phyloP scores from a whole-genome alignment of 2,329 filamentous ascomycete genomes.

The Stenocarpella maydis region DNA sequence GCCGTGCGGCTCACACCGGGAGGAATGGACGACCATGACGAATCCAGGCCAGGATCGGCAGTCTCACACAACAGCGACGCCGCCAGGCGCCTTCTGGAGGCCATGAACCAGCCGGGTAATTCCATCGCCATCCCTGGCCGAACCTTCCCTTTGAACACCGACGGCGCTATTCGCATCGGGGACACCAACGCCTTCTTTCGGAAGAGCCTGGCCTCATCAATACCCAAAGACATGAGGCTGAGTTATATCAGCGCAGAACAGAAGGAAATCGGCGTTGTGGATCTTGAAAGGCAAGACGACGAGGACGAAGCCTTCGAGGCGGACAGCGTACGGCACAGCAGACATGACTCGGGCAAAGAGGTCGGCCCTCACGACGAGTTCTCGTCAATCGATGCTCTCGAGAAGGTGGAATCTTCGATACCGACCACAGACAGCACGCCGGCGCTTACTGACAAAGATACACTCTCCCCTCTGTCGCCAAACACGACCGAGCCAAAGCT shows the following conservation, averaged over 20 bases:
- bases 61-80: slow-evolving; percentile 50
- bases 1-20: slow-evolving; percentile 27
- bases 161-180: slow-evolving; percentile 45
- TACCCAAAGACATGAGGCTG: slow-evolving; percentile 46
- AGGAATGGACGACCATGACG: slow-evolving; percentile 32
- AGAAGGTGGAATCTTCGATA: slow-evolving; percentile 13
- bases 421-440: slow-evolving; percentile 6
- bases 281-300: slow-evolving; percentile 38
- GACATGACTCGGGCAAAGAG: slow-evolving; percentile 61
- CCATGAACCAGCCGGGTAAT: slow-evolving; percentile 48
- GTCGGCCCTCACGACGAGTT: slow-evolving; percentile 41
- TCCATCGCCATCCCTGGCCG: slow-evolving; percentile 38
- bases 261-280: slow-evolving; percentile 33
- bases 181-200: slow-evolving; percentile 52
- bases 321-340: slow-evolving; percentile 33
- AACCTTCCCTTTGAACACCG: slow-evolving; percentile 42
- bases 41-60: slow-evolving; percentile 48
- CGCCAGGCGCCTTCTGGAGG: slow-evolving; percentile 50
- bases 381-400: slow-evolving; percentile 7
- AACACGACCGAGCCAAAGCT: slow-evolving; percentile 7
- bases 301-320: slow-evolving; percentile 45
- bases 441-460: slow-evolving; percentile 11
- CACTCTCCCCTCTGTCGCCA: slow-evolving; percentile 26
- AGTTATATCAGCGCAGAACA: slow-evolving; percentile 40
- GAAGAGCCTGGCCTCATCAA: slow-evolving; percentile 45